Conservation (phyloP, 441 rosid species). For the Corymbia calophylla region DNA sequence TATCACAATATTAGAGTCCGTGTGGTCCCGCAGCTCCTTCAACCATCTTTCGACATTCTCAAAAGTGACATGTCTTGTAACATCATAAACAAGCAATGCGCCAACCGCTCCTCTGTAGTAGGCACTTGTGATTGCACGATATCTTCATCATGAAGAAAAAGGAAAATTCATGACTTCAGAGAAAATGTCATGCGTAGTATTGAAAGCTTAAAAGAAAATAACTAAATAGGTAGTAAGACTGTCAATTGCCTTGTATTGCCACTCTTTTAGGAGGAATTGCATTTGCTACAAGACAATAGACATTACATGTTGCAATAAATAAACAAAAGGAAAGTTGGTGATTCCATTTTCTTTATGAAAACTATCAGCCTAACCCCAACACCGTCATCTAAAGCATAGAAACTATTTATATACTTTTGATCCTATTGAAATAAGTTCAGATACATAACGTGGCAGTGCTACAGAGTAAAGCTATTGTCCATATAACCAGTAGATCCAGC, state of each 20-base stretch:
- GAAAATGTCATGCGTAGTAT: background rate
- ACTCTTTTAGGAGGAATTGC: background rate
- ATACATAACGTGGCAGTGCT: background rate
- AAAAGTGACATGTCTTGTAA: conserved; percentile 8
- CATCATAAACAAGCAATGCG: conserved; percentile 5
- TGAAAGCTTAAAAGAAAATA: background rate
- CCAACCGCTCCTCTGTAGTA: conserved; percentile 17
- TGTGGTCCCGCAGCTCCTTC: conserved; percentile 14
- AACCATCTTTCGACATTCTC: conserved; percentile 15
- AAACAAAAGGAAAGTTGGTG: background rate
- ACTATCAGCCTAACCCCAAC: background rate
- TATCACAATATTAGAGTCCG: conserved; percentile 10
- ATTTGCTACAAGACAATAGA: background rate
- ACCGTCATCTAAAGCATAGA: background rate
- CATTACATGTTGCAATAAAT: background rate
- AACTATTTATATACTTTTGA: background rate
- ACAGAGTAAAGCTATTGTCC: background rate
- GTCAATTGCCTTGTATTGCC: background rate
- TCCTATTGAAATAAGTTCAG: background rate
- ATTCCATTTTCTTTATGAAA: background rate
- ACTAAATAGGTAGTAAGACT: background rate
- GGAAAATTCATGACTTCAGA: background rate
- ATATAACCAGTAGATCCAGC: background rate
- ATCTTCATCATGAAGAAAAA: background rate
- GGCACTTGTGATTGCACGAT: conserved; percentile 13